Conservation (phyloP, 2,329 filamentous ascomycete genomes). For the Rhynchosporium graminicola region DNA sequence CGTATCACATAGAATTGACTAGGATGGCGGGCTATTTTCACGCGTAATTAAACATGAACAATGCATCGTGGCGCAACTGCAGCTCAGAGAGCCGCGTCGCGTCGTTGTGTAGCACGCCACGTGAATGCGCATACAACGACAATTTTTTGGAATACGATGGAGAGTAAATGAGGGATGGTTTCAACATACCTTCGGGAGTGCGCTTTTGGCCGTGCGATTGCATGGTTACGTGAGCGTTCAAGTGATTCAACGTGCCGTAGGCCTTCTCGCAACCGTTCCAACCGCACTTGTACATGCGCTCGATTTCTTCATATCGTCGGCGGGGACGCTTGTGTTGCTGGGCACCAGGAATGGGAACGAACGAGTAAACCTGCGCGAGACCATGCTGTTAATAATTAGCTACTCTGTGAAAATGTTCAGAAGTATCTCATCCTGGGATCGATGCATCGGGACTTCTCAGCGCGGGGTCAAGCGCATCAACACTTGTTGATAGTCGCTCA, state of each 20-base stretch:
- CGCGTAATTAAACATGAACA: constrained; percentile 22
- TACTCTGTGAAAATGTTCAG: constrained; percentile 23
- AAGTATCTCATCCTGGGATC: constrained; percentile 3
- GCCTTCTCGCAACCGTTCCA: constrained; percentile 99
- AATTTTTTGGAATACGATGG: constrained; percentile 4
- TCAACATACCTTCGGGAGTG: constrained; percentile 86
- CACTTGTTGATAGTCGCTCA: not conserved
- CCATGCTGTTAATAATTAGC: constrained; percentile 44
- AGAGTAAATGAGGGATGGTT: not conserved
- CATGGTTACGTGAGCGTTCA: constrained; percentile 99
- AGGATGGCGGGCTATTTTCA: constrained; percentile 26
- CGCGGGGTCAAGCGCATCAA: constrained; percentile 8
- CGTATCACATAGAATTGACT: constrained; percentile 20
- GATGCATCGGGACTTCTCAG: constrained; percentile 22
- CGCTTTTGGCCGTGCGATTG: constrained; percentile 93
- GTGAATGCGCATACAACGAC: not conserved
- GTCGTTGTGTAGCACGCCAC: not conserved
- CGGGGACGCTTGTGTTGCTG: constrained; percentile 96
- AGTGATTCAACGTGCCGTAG: constrained; percentile 93
- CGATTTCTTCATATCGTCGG: constrained; percentile 94
- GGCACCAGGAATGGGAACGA: constrained; percentile 94
- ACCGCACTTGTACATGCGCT: constrained; percentile 99
- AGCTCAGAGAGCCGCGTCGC: constrained; percentile 1
- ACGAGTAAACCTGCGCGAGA: constrained; percentile 86
- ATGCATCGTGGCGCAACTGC: constrained; percentile 15